These are phyloP conservation scores for Trichosporon faecale DNA, from an alignment of 1,284 basidiomycete species.

Conservation along the genomic window DNA sequence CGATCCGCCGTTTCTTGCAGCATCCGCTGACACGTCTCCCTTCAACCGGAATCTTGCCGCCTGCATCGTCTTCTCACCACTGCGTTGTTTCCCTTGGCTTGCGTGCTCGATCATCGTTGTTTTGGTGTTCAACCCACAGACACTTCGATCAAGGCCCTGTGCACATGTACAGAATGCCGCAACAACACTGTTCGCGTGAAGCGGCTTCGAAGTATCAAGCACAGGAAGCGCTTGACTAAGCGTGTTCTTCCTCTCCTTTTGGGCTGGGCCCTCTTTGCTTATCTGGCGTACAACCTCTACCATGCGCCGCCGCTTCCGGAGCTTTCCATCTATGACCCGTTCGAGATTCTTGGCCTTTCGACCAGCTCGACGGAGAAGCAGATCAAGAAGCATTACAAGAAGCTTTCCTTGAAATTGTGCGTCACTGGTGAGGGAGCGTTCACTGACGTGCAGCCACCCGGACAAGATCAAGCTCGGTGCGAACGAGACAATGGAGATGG, in stretches of 20 bases:
- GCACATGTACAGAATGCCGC: slow-evolving; percentile 37
- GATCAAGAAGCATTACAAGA: slow-evolving; percentile 95
- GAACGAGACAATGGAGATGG: slow-evolving; percentile 86
- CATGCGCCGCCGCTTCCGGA: slow-evolving; percentile 58
- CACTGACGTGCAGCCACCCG: slow-evolving; percentile 67
- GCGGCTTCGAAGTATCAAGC: slow-evolving; percentile 51
- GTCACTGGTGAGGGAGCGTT: slow-evolving; percentile 38
- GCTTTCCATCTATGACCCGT: slow-evolving; percentile 84
- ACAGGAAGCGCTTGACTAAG: slow-evolving; percentile 35
- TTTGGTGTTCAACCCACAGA: slow-evolving; percentile 26
- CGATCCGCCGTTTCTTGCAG: slow-evolving; percentile 29
- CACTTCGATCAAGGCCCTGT: slow-evolving; percentile 31
- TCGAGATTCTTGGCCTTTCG: slow-evolving; percentile 83
- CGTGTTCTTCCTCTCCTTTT: slow-evolving; percentile 60
- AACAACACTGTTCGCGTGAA: slow-evolving; percentile 22
- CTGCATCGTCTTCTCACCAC: neutral
- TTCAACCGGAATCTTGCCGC: neutral
- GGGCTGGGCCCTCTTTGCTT: slow-evolving; percentile 74
- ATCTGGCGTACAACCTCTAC: slow-evolving; percentile 66
- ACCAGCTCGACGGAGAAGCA: slow-evolving; percentile 74
- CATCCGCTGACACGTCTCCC: neutral
- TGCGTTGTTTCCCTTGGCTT: neutral
- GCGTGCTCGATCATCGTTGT: neutral
- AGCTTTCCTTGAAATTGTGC: slow-evolving; percentile 83
- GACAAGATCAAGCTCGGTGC: slow-evolving; percentile 85